A percentile compares a stretch with the other conserved stretches of the same genome.
Evolutionary conservation across 495 filamentous ascomycete genomes (phyloP).

Genomic region (Penicillium pancosmium): DNA sequence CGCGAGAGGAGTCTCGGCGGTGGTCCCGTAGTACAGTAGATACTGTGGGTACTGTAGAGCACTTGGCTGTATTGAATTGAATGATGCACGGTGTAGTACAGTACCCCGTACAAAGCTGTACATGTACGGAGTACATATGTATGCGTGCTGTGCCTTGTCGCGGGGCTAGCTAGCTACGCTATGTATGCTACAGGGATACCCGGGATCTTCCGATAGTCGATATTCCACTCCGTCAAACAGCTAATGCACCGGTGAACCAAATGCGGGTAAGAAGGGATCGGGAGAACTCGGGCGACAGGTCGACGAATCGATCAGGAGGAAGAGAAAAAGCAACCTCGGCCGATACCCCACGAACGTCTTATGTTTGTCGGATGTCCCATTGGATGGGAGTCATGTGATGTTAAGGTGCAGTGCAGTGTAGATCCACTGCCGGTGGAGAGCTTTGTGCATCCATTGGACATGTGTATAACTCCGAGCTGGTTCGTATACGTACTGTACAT

Average conservation of each 20-base stretch:
- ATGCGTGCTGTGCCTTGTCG: no score
- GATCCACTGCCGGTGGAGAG: background rate
- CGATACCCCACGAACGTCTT: slow-evolving; percentile 16
- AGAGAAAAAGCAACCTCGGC: background rate
- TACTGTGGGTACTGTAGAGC: no score
- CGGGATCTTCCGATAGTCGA: no score
- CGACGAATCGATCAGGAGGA: background rate
- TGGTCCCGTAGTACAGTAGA: background rate
- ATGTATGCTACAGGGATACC: no score
- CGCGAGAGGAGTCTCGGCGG: background rate
- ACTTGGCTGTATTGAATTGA: no score
- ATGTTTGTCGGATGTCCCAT: slow-evolving; percentile 17
- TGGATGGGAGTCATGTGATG: slow-evolving; percentile 34
- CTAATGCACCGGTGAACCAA: slow-evolving; percentile 40
- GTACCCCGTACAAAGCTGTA: no score
- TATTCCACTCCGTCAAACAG: background rate
- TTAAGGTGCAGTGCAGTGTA: background rate
- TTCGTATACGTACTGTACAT: no score
- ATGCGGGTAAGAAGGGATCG: slow-evolving; percentile 35
- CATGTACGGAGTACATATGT: no score
- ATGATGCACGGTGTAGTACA: no score
- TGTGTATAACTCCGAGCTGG: no score
- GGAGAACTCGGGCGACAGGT: slow-evolving; percentile 28
- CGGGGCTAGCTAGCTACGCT: no score
- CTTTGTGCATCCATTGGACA: background rate